phyloP scores from a whole-genome alignment of 2,329 filamentous ascomycete species.

The Cladophialophora psammophila region DNA sequence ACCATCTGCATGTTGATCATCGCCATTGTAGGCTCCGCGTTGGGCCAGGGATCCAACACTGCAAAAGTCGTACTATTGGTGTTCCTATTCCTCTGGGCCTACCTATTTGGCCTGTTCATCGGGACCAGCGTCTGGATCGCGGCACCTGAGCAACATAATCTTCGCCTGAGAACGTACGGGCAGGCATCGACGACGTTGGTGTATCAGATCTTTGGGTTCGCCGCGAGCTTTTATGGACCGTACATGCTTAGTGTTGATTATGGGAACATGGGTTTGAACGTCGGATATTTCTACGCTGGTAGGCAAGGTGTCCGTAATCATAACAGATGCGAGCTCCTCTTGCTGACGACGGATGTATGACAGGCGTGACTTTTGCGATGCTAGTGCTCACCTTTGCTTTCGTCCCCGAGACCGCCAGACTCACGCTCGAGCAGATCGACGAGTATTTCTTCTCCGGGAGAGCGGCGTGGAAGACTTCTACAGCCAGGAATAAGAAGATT shows the following conservation, averaged over 20 bases:
- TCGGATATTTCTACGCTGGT: slow-evolving; percentile 45
- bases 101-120: slow-evolving; percentile 42
- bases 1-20: slow-evolving; percentile 41
- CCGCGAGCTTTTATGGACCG: slow-evolving; percentile 41
- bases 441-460: slow-evolving; percentile 39
- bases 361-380: slow-evolving; percentile 25
- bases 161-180: slow-evolving; percentile 42
- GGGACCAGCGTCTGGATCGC: slow-evolving; percentile 40
- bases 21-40: slow-evolving; percentile 37
- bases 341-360: background rate
- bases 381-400: slow-evolving; percentile 25
- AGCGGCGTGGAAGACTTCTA: slow-evolving; percentile 42
- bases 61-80: slow-evolving; percentile 41
- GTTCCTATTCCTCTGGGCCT: slow-evolving; percentile 43
- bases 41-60: slow-evolving; percentile 29
- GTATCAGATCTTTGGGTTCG: slow-evolving; percentile 42
- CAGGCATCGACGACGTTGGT: slow-evolving; percentile 41
- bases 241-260: slow-evolving; percentile 42
- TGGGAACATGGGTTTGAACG: slow-evolving; percentile 43
- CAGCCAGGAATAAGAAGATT: slow-evolving; percentile 35
- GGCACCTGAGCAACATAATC: slow-evolving; percentile 43
- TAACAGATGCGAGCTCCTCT: background rate
- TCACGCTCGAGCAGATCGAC: slow-evolving; percentile 44
- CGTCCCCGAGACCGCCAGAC: slow-evolving; percentile 42
- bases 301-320: background rate